phyloP scores from a whole-genome alignment of 495 filamentous ascomycete genomes.

The Neurospora discreta region DNA sequence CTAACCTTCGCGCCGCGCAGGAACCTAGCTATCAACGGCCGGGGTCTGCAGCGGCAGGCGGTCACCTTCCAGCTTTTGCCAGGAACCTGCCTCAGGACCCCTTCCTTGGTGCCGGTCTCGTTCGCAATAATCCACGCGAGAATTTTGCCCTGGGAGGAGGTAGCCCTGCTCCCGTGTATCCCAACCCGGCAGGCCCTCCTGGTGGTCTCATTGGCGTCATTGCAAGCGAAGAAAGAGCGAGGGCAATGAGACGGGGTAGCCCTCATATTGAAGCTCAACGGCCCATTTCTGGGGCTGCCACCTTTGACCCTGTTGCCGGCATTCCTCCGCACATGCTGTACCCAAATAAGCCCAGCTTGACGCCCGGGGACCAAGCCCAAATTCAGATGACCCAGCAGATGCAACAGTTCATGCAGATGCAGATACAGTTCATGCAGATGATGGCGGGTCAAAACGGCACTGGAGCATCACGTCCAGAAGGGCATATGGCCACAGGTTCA shows the following conservation, averaged over 20 bases:
- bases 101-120: conserved; percentile 72
- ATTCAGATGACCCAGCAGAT: conserved; percentile 82
- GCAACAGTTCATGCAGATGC: conserved; percentile 84
- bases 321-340: conserved; percentile 42
- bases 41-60: conserved; percentile 10
- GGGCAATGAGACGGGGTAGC: conserved; percentile 68
- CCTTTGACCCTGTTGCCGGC: conserved; percentile 32
- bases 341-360: conserved; percentile 29
- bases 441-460: conserved; percentile 37
- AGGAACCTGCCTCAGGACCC: conserved; percentile 79
- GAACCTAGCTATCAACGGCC: conserved; percentile 27
- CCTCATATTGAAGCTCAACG: conserved; percentile 46
- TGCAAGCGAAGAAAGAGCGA: conserved; percentile 66
- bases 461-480: conserved; percentile 23
- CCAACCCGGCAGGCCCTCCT: conserved; percentile 25
- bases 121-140: conserved; percentile 65
- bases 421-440: conserved; percentile 88
- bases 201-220: conserved; percentile 89
- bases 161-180: conserved; percentile 31
- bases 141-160: conserved; percentile 60
- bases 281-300: conserved; percentile 21
- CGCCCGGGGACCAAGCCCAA: conserved; percentile 62
- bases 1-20: conserved; percentile 43
- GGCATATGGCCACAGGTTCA: conserved; percentile 24
- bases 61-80: conserved; percentile 66